Evolutionary conservation across 208 protist genomes (phyloP), one percentile per base, ranked within the genome.

Genomic region (Naegleria gruberi): DNA sequence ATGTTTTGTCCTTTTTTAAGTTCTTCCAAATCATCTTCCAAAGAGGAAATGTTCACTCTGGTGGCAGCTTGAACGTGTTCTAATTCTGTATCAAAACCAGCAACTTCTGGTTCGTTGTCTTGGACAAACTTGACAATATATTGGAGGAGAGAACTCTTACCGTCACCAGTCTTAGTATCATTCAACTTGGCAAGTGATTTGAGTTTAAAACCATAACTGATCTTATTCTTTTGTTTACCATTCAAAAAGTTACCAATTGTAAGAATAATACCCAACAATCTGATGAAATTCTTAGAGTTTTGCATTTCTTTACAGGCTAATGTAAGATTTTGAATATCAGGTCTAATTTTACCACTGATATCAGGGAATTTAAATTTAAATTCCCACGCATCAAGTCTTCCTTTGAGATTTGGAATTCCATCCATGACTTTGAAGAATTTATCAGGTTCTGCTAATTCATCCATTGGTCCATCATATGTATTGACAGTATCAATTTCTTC

Each of bases 291-390:
- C 41, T 47, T 42, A 19, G 37, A 46, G 6, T 46, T 57, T 34
- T n/a, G 17, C n/a, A 87, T 41, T 57, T 87, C 82, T 34, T 87
- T 87, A 40, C 89, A 46, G 46, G 77, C 82, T 19, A 87, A 15
- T 40, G n/a, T 57, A 0, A 87, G 1, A 40, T 34, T 41, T 85
- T 82, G 26, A 40, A 90, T 77, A 82, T 90, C 91, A 89, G 91
- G 91, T 65, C 84, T 65, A 44, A 92, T 57, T 15, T 89, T 83
- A 65, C 87, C 51, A 41, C 88, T 84, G n/a, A 81, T 86, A 8
- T 86, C 89, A 34, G 37, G 73, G 43, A 89, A 92, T 89, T 90
- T 88, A 40, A 92, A 82, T 47, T 92, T 92, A 74, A 91, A 92
- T 37, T 47, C 55, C 83, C 77, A 92, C 8, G 89, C 44, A 40